Base-by-base conservation (phyloP, 2,329 filamentous ascomycete species). In the Septoria petroselini region DNA sequence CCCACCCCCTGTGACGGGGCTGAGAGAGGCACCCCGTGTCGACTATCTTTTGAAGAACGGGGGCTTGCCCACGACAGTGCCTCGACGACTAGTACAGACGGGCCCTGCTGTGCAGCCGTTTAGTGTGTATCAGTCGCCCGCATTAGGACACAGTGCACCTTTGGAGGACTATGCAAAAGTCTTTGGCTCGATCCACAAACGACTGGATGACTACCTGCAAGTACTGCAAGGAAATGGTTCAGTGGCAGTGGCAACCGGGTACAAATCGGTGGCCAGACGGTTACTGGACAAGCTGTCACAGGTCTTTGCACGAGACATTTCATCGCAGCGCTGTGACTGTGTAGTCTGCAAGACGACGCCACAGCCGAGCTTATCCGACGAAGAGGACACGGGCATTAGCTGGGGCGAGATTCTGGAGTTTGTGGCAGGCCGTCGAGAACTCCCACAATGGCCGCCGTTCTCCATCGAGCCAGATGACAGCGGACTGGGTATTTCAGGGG, bases 361-460 rank as follows among this genome's bases (percentile, higher is more conserved):
- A 12, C 62, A 64, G 37, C 59, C 62, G 5, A 52, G 55, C 4
- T 45, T 68, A 1, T 66, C 80, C 30, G 78, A 83, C 30, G 79
- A 85, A 12, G 62, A 71, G 41, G 70, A 78, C 55, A 79, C 77
- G 48, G 91, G 90, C 2, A 76, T 96, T 23, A 93, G 88, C 55
- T 98, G 91, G 91, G 91, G 93, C 7, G 91, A 97, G 66, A 90
- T 97, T 9, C 72, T 98, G 18, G 93, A 98, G 69, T 84, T 91
- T 65, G 90, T 95, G 9, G 93, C 89, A 57, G 91, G 91, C 14
- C 83, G 91, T 47, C 82, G 88, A 52, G 89, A 95, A 60, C 76
- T 96, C 43, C 91, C 91, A 0, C 72, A 78, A 12, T 96, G 91
- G 91, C 91, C 91, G 17, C 89, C 91, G 0, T 93, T 96, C 63